These are phyloP conservation scores for Cydonia oblonga DNA, from an alignment of 331 rosid species.

Conservation along the genomic window DNA sequence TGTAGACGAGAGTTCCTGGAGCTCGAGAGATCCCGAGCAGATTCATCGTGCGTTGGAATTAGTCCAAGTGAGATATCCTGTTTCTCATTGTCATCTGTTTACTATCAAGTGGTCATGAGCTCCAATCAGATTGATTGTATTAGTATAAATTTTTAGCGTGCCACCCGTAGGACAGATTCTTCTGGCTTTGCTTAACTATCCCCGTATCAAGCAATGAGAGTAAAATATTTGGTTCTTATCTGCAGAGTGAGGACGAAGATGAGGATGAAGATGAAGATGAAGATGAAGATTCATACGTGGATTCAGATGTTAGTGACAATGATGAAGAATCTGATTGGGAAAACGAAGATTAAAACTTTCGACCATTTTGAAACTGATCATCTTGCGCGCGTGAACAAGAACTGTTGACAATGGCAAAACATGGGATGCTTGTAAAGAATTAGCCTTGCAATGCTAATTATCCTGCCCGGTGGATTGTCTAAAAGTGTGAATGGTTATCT, in stretches of 20 bases:
- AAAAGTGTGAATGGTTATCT: neutral
- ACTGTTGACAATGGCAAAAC: neutral
- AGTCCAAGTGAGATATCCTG: slow-evolving; percentile 33
- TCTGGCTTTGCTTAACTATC: neutral
- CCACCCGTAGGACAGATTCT: neutral
- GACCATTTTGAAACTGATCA: neutral
- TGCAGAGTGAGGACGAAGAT: slow-evolving; percentile 37
- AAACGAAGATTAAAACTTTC: slow-evolving; percentile 16
- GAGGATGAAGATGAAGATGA: neutral
- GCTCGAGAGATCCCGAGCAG: slow-evolving; percentile 27
- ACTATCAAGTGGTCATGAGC: neutral
- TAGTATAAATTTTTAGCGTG: neutral
- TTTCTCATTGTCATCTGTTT: neutral
- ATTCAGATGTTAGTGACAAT: neutral
- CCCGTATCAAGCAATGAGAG: neutral
- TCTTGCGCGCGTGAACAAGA: neutral
- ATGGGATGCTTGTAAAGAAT: neutral
- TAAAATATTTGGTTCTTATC: slow-evolving; percentile 5
- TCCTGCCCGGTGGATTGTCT: neutral
- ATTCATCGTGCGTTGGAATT: slow-evolving; percentile 26
- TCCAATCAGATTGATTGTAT: neutral
- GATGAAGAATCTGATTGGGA: slow-evolving; percentile 10
- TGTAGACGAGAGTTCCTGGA: slow-evolving; percentile 26
- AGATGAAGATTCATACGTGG: slow-evolving; percentile 20
- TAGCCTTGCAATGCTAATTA: neutral